Base-by-base conservation (phyloP, 179 eudicot species). In the Beta lomatogona region DNA sequence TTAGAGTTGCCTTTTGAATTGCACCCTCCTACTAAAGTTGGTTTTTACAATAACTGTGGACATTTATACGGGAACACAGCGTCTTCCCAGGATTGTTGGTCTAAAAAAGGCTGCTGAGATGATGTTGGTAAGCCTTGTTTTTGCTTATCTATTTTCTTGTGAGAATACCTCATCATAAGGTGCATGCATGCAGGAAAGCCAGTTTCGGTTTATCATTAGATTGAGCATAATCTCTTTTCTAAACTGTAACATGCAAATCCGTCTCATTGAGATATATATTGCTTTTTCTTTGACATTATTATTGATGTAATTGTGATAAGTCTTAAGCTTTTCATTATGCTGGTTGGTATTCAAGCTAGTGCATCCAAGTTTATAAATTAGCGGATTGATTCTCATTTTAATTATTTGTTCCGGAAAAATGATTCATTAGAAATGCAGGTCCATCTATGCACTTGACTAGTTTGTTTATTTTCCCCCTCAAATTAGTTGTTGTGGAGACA, bases 41-140 rank as follows among this genome's bases (percentile, higher is more conserved):
- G n/a, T n/a, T n/a, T n/a, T n/a, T n/a, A n/a, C n/a, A n/a, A n/a
- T n/a, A n/a, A n/a, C n/a, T n/a, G n/a, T n/a, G n/a, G n/a, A n/a
- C n/a, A n/a, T n/a, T n/a, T n/a, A n/a, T n/a, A n/a, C n/a, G n/a
- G n/a, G n/a, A n/a, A n/a, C n/a, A n/a, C n/a, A n/a, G 64, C 94
- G 96, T 75, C 98, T 95, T 81, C 98, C 98, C 41, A 92, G 98
- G 87, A 97, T 95, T 81, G 78, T 91, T 67, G 98, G 98, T 72
- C 59, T 93, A 82, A 75, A 88, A 52, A 93, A 90, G 86, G 91
- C 93, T 31, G 78, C 92, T 81, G 93, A 95, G 74, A 88, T 93
- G 80, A 89, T 95, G 95, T 80, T 90, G 93, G 98, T 95, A 88
- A 85, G 89, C 76, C 69, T 59, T 41, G 9, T 59, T 75, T 44